phyloP scores from a whole-genome alignment of 805 yeast genomes.

The Zygosaccharomyces gambellarensis region DNA sequence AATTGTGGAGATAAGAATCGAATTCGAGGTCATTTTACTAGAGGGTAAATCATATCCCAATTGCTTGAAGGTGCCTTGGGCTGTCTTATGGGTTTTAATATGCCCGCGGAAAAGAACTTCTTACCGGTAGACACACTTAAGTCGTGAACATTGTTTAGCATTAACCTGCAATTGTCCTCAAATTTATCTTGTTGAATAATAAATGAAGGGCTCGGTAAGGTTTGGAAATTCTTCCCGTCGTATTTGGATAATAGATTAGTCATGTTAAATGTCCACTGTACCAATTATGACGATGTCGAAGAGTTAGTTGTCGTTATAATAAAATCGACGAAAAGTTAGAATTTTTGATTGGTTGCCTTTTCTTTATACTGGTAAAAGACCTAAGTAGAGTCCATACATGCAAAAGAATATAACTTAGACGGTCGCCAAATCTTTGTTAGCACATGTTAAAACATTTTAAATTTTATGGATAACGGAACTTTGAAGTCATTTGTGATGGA shows the following conservation, averaged over 20 bases:
- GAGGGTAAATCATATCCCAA: conserved; percentile 40
- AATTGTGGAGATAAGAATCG: conserved; percentile 64
- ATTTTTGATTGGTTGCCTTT: no score
- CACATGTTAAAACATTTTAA: no score
- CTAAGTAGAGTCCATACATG: no score
- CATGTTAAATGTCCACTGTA: conserved; percentile 2
- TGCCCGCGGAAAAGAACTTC: conserved; percentile 55
- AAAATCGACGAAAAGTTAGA: no score
- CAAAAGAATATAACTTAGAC: no score
- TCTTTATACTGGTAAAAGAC: no score
- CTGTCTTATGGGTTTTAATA: conserved; percentile 69
- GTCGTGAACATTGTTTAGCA: conserved; percentile 43
- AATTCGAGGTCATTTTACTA: conserved; percentile 37
- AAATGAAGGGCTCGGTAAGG: conserved; percentile 46
- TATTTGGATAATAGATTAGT: conserved; percentile 18
- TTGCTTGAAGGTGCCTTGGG: conserved; percentile 54
- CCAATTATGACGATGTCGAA: neutral
- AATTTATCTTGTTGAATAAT: conserved; percentile 39
- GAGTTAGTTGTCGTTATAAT: no score
- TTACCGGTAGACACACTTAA: conserved; percentile 30
- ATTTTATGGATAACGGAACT: no score
- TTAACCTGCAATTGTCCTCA: conserved; percentile 41
- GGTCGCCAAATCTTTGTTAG: no score
- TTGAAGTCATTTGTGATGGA: neutral
- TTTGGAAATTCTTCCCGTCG: conserved; percentile 36